Base-by-base conservation (phyloP, 371 early-diverging fungal genomes). In the Lichtheimia ramosa region DNA sequence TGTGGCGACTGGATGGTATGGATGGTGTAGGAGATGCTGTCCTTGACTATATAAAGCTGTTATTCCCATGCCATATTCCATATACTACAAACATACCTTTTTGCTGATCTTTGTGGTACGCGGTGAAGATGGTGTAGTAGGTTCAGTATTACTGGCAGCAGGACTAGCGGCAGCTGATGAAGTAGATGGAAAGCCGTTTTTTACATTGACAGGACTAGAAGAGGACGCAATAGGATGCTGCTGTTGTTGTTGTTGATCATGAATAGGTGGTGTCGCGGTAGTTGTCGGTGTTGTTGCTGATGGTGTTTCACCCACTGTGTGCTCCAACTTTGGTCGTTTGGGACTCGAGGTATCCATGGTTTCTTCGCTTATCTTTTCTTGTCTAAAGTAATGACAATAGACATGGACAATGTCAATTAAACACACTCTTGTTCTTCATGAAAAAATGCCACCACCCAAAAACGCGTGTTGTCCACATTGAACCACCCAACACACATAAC, bases 1-100 rank as follows among this genome's bases (percentile, higher is more conserved):
- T 71, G 27, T 68, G 58, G 21, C 49, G 59, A 12, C 46, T 51
- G 13, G 64, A 25, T 14, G 64, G 50, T 24, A 64, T 54, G 13
- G 71, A 69, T 41, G 75, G 71, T 48, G 75, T 27, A 39, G 63
- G 63, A 3, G 63, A 63, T 3, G 63, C 52, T 2, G 57, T 63
- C 40, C 54, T 42, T 20, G 62, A 28, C 51, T 58, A 20, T 10
- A 34, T 5, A 18, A 46, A 48, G 7, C 13, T 0, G n/a, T 24
- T 52, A 21, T 43, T 52, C 27, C 16, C 10, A 48, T 40, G 16
- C n/a, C 18, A 25, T 54, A 18, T 40, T 12, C 24, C 15, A 15
- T 34, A 16, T 23, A 2, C 23, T 43, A 16, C 21, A n/a, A n/a
- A n/a, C 43, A 21, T 57, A 57, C 58, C 58, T 57, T 49, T 21